Evolutionary conservation across 345 rosid species (phyloP).

Genomic region (Rubroshorea leprosula): DNA sequence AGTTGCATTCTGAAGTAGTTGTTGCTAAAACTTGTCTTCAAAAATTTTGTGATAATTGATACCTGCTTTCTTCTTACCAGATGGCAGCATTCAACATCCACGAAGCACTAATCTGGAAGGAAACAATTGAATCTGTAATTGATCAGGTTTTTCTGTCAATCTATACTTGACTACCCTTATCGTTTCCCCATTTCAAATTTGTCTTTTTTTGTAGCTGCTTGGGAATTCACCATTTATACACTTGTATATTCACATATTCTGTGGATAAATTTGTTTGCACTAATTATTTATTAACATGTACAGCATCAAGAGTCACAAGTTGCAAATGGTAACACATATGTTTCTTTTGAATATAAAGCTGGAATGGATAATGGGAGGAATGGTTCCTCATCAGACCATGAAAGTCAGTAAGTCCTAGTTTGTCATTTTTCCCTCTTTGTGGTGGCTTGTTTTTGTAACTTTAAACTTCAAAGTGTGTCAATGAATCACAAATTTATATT

Average conservation of each 20-base stretch:
- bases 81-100: conserved; percentile 99
- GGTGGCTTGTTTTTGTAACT: background rate
- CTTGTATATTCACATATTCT: background rate
- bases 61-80: conserved; percentile 40
- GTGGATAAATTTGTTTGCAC: conserved; percentile 12
- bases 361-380: conserved; percentile 86
- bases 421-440: conserved; percentile 4
- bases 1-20: background rate
- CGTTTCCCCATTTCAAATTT: conserved; percentile 6
- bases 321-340: conserved; percentile 73
- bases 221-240: background rate
- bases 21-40: conserved; percentile 4
- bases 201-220: background rate
- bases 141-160: conserved; percentile 64
- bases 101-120: conserved; percentile 92
- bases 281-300: conserved; percentile 23
- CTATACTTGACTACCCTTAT: conserved; percentile 2
- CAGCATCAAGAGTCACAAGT: conserved; percentile 91
- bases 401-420: conserved; percentile 86
- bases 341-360: conserved; percentile 91
- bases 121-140: conserved; percentile 76
- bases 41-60: conserved; percentile 12
- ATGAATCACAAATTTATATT: background rate
- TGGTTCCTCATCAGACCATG: conserved; percentile 93
- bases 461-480: background rate